Percentiles rank a stretch among this genome's conserved stretches.
Conservation (phyloP, 2,329 filamentous ascomycete genomes). For the Aspergillus quadrilineatus region DNA sequence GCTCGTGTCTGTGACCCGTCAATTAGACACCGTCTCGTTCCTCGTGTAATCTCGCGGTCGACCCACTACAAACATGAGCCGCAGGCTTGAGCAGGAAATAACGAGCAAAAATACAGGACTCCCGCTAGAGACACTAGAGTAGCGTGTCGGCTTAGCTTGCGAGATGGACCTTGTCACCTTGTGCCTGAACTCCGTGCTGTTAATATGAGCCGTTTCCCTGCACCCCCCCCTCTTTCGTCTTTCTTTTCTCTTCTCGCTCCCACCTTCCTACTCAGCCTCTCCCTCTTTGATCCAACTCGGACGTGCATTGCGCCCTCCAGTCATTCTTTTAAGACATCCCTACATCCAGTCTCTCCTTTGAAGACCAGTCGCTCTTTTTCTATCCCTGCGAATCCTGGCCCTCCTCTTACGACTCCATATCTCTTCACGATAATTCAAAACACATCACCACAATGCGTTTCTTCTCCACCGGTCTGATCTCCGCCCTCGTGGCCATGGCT, state of each 20-base stretch:
- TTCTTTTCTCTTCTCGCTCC: slow-evolving; percentile 17
- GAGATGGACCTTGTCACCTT: slow-evolving; percentile 3
- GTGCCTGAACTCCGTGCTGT: slow-evolving; percentile 5
- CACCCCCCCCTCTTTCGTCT: slow-evolving; percentile 13
- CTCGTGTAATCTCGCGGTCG: slow-evolving; percentile 8
- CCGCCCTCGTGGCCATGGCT: slow-evolving; percentile 40
- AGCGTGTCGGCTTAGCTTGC: neutral
- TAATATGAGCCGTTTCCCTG: slow-evolving; percentile 13
- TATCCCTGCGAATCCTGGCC: neutral
- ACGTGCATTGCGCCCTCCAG: slow-evolving; percentile 21
- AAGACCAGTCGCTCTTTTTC: slow-evolving; percentile 11
- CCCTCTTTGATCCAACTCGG: slow-evolving; percentile 15
- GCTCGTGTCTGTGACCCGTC: neutral
- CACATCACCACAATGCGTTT: slow-evolving; percentile 39
- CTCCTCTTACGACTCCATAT: neutral
- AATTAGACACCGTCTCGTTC: neutral
- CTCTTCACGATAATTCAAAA: slow-evolving; percentile 7
- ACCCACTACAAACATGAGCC: slow-evolving; percentile 13
- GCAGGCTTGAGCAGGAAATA: neutral
- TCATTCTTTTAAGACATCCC: slow-evolving; percentile 26
- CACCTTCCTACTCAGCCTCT: slow-evolving; percentile 17
- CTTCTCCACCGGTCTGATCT: slow-evolving; percentile 35
- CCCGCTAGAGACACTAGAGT: neutral
- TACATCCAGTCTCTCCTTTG: slow-evolving; percentile 7
- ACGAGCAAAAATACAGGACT: slow-evolving; percentile 1